Conservation (phyloP, 768 basidiomycete species). For the Daedaleopsis sinensis region DNA sequence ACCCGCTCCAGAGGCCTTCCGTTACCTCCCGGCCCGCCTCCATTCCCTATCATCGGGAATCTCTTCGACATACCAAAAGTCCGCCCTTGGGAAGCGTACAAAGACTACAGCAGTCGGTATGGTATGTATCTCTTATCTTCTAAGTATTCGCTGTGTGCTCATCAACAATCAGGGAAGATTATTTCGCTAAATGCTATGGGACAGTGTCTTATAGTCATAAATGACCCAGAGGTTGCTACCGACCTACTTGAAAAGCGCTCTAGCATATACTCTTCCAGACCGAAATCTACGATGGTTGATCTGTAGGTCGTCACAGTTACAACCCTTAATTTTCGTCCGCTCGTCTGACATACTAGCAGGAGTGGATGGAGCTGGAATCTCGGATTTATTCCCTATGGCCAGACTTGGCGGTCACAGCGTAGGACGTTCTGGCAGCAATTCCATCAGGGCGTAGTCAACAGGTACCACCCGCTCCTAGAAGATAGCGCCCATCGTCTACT, state of each 20-base stretch:
- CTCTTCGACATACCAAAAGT: constrained; percentile 14
- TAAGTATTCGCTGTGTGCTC: not conserved
- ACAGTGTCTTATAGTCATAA: constrained; percentile 22
- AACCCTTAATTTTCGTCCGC: not conserved
- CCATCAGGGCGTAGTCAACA: not conserved
- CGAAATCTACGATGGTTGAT: not conserved
- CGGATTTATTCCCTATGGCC: constrained; percentile 4
- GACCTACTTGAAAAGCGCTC: constrained; percentile 32
- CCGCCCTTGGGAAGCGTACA: constrained; percentile 10
- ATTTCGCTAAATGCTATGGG: constrained; percentile 22
- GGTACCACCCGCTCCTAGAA: not conserved
- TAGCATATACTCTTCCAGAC: constrained; percentile 33
- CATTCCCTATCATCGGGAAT: constrained; percentile 24
- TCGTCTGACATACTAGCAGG: not conserved
- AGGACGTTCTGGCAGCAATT: constrained; percentile 6
- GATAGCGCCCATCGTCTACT: not conserved
- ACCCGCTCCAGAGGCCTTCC: not conserved
- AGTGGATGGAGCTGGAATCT: constrained; percentile 8
- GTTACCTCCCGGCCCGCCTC: constrained; percentile 25
- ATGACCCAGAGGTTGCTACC: constrained; percentile 12
- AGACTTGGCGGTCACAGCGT: constrained; percentile 2
- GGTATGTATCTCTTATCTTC: constrained; percentile 6
- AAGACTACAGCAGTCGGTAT: constrained; percentile 7
- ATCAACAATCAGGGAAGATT: constrained; percentile 18
- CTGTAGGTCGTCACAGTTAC: not conserved